A percentile compares a stretch with the other conserved stretches of the same genome.
Conservation (phyloP, 345 rosid genomes). For the Citropsis articulata region DNA sequence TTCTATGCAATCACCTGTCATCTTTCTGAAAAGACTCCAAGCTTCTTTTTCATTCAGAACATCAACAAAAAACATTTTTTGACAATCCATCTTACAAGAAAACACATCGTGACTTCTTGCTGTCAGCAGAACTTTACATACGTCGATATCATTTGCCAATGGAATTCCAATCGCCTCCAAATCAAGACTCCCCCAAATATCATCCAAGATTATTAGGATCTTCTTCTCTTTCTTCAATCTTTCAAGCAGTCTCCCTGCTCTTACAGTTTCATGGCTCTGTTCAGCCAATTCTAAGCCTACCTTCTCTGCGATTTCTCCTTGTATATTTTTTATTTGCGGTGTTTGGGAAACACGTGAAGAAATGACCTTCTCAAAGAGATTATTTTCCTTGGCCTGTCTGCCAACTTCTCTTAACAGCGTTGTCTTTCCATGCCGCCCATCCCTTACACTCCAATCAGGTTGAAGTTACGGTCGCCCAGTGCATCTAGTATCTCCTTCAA, state of each 20-base stretch:
- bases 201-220: conserved; percentile 10
- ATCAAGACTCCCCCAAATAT: background rate
- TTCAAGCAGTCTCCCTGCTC: background rate
- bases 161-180: conserved; percentile 5
- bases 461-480: no score
- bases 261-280: background rate
- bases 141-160: background rate
- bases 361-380: conserved; percentile 14
- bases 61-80: background rate
- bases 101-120: background rate
- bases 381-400: background rate
- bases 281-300: background rate
- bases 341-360: background rate
- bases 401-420: conserved; percentile 16
- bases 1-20: conserved; percentile 3
- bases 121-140: background rate
- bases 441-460: conserved; percentile 18
- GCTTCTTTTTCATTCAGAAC: background rate
- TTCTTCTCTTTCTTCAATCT: background rate
- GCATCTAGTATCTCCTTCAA: no score
- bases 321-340: background rate
- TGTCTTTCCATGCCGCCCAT: conserved; percentile 19
- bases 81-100: background rate
- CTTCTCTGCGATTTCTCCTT: background rate
- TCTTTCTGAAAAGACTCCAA: background rate